phyloP scores from a whole-genome alignment of 2,329 filamentous ascomycete genomes.

The Fusarium sp. region DNA sequence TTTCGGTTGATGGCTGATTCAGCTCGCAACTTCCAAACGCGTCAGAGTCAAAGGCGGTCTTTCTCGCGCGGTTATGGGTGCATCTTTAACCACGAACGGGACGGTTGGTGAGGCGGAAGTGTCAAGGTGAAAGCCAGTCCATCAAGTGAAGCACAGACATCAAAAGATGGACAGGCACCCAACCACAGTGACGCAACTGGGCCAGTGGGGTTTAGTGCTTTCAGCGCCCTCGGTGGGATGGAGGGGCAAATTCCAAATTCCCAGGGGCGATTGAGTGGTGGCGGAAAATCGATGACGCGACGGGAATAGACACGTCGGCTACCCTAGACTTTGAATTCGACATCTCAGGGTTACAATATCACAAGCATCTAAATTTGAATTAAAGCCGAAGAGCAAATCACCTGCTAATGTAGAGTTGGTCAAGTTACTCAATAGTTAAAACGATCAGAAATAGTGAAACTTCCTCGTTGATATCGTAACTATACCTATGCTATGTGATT shows the following conservation, averaged over 20 bases:
- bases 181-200: constrained; percentile 49
- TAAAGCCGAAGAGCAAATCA: background rate
- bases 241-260: constrained; percentile 33
- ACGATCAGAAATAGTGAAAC: background rate
- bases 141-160: constrained; percentile 39
- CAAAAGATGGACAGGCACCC: constrained; percentile 45
- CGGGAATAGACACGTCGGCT: background rate
- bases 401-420: too few relatives aligned
- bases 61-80: background rate
- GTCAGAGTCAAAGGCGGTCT: background rate
- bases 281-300: constrained; percentile 43
- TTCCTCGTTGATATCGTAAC: background rate
- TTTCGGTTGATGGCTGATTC: background rate
- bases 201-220: constrained; percentile 22
- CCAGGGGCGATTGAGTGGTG: constrained; percentile 12
- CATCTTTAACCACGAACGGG: background rate
- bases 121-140: constrained; percentile 20
- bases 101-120: constrained; percentile 21
- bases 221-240: constrained; percentile 5
- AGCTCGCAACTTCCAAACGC: background rate
- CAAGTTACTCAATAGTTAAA: background rate
- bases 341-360: too few relatives aligned
- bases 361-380: too few relatives aligned
- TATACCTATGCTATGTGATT: background rate
- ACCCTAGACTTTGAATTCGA: constrained; percentile 12